phyloP scores from a whole-genome alignment of 2,329 filamentous ascomycete genomes.

The Penicillium brevicompactum region DNA sequence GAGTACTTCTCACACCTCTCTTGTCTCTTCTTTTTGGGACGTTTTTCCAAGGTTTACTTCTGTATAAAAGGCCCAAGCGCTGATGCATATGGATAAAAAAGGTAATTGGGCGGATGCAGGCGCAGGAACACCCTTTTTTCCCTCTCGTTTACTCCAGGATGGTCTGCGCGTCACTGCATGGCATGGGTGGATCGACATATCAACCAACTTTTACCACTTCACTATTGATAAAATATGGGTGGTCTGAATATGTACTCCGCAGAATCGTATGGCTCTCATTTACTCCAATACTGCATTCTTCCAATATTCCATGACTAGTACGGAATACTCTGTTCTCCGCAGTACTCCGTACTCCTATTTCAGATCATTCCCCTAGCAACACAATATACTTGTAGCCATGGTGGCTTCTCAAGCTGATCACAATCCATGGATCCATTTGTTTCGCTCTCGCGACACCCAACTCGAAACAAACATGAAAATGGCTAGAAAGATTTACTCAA shows the following conservation, averaged over 20 bases:
- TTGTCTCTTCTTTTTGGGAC: not conserved
- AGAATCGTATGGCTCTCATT: not conserved
- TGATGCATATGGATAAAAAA: constrained; percentile 5
- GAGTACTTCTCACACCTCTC: too few species aligned
- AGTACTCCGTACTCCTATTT: not conserved
- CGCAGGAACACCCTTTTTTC: not conserved
- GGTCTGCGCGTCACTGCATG: constrained; percentile 5
- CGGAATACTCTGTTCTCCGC: not conserved
- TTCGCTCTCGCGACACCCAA: too few species aligned
- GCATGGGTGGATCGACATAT: constrained; percentile 1
- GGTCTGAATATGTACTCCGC: not conserved
- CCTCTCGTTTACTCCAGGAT: not conserved
- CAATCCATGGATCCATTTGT: too few species aligned
- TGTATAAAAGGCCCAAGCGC: constrained; percentile 6
- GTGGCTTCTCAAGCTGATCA: too few species aligned
- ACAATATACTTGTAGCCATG: not conserved
- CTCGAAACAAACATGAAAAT: too few species aligned
- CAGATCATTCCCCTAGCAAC: not conserved
- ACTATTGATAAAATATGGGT: not conserved
- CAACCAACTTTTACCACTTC: not conserved
- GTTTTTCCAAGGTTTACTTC: not conserved
- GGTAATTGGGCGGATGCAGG: constrained; percentile 1
- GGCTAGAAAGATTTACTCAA: too few species aligned
- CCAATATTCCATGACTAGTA: too few species aligned
- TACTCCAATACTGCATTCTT: not conserved